Base-by-base conservation (phyloP, 805 yeast genomes). In the Nakazawaea sp. region DNA sequence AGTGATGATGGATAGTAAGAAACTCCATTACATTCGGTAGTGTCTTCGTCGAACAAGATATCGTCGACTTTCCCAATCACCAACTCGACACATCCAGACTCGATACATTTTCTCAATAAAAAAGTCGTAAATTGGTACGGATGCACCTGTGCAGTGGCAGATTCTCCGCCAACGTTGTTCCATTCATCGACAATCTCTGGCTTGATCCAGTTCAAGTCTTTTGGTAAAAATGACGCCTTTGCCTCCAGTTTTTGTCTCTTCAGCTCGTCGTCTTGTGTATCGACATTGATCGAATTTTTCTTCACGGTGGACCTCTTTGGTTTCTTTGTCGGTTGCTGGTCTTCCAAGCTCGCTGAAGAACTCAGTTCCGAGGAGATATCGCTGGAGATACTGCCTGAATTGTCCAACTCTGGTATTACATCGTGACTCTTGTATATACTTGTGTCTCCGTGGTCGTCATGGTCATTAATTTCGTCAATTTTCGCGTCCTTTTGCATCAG, bases 111-210 rank as follows among this genome's bases (percentile, higher is more conserved):
- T 45, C 77, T 75, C 43, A 90, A 61, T 9, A 90, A 66, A 53
- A 74, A 84, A 38, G 81, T 82, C n/a, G 97, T 90, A 60, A 92
- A 89, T 53, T 81, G 81, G 61, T 82, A 87, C 2, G 98, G 97
- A 55, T 90, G 97, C 5, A 92, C 96, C 60, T 92, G 97, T 0
- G 97, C 97, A 1, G 97, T 90, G 11, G 94, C 78, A 43, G 81
- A 89, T 21, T 75, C 71, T 17, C 84, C 90, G 21, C 97, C 97
- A 35, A 90, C 60, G 7, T 75, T 70, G 2, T 89, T 77, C 80
- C 95, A 87, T 39, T 72, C 79, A 40, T 69, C 70, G 6, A 90
- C 78, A 19, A 81, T 53, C 4, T 72, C 68, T 25, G 72, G 67
- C 34, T 75, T 69, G 46, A 88, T 75, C 97, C 97, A 89, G 45